These are phyloP conservation scores for Aspergillus neotritici DNA, from an alignment of 2,329 filamentous ascomycete species.

Conservation along the genomic window DNA sequence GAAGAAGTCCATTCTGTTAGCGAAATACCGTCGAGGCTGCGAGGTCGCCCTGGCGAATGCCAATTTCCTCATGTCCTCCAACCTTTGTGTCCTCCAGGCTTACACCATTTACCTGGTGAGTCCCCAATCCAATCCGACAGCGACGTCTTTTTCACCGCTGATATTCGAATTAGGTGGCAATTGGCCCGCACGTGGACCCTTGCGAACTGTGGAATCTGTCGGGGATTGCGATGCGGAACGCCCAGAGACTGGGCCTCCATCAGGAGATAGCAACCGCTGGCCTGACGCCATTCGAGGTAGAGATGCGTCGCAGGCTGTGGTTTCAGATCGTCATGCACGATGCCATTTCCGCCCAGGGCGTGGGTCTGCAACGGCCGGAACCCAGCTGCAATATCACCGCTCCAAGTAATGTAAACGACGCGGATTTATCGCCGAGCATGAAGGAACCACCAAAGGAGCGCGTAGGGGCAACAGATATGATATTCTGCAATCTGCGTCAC, in stretches of 20 bases:
- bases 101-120: too few relatives aligned
- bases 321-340: not conserved
- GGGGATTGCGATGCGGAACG: conserved; percentile 1
- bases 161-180: too few relatives aligned
- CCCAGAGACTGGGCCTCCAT: conserved; percentile 3
- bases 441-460: not conserved
- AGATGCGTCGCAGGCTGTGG: conserved; percentile 3
- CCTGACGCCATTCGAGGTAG: not conserved
- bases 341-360: not conserved
- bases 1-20: too few relatives aligned
- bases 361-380: not conserved
- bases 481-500: not conserved
- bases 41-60: too few relatives aligned
- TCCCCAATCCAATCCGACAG: too few relatives aligned
- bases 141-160: too few relatives aligned
- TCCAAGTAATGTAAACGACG: conserved; percentile 1
- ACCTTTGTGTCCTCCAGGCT: too few relatives aligned
- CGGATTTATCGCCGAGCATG: not conserved
- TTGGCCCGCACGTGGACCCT: too few relatives aligned
- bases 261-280: not conserved
- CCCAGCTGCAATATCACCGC: too few relatives aligned
- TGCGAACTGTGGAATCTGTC: not conserved
- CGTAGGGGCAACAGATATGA: not conserved
- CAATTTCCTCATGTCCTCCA: too few relatives aligned
- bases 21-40: too few relatives aligned